Evolutionary conservation across 176 grass and related monocot genomes (phyloP).

Genomic region (Paspalum notatum): DNA sequence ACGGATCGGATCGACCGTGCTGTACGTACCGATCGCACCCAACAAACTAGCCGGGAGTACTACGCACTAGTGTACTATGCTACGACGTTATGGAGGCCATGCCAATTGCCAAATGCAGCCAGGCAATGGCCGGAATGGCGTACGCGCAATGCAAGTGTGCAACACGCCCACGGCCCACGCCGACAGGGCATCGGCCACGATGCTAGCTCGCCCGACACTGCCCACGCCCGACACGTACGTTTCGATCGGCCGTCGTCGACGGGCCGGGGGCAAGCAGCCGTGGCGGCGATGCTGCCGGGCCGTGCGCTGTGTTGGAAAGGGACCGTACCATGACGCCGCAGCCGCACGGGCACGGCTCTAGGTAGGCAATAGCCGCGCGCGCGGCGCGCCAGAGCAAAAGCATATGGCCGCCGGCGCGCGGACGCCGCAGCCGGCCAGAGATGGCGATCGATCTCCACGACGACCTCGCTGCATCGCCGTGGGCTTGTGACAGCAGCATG

Average conservation of each 20-base stretch:
- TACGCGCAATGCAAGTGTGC: no score
- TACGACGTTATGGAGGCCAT: not conserved
- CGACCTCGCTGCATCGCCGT: not conserved
- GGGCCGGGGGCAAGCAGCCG: conserved; percentile 9
- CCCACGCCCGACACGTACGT: conserved; percentile 2
- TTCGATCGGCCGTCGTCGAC: not conserved
- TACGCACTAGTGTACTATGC: no score
- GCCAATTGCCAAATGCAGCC: conserved; percentile 6
- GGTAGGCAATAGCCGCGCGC: no score
- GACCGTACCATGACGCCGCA: not conserved
- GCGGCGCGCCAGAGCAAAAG: no score
- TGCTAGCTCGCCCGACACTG: not conserved
- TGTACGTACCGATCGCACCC: not conserved
- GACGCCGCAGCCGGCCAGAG: no score
- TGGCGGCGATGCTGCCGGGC: conserved; percentile 4
- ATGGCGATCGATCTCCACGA: no score
- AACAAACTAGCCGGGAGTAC: not conserved
- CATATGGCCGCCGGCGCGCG: no score
- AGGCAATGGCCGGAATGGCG: not conserved
- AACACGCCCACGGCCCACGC: not conserved
- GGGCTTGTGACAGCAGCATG: not conserved
- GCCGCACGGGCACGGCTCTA: not conserved
- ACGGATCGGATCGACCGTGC: not conserved
- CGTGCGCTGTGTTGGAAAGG: not conserved
- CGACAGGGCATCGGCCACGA: conserved; percentile 8